A percentile compares a stretch with the other conserved stretches of the same genome.
Evolutionary conservation across 768 basidiomycete species (phyloP).

Genomic region (Pulveroboletus sp.): DNA sequence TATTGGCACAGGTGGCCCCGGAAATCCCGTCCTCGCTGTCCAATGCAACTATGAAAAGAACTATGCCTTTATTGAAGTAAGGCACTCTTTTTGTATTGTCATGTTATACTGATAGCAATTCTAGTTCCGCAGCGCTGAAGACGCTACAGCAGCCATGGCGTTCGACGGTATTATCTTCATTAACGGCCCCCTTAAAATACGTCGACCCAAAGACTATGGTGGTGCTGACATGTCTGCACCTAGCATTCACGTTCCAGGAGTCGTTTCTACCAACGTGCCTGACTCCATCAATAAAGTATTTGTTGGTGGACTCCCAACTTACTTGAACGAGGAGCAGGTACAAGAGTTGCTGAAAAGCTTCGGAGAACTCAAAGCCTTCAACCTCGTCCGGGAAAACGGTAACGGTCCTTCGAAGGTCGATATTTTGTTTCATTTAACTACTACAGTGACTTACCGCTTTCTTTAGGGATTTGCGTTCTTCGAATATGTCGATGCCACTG

Average conservation of each 20-base stretch:
- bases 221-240: conserved; percentile 63
- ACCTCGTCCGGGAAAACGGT: conserved; percentile 91
- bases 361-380: conserved; percentile 96
- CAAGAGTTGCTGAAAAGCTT: conserved; percentile 97
- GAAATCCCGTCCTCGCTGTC: conserved; percentile 88
- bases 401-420: conserved; percentile 83
- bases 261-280: conserved; percentile 94
- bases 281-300: conserved; percentile 99
- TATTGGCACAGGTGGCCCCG: conserved; percentile 77
- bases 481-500: conserved; percentile 85
- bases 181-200: conserved; percentile 93
- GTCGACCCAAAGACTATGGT: conserved; percentile 95
- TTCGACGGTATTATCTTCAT: conserved; percentile 97
- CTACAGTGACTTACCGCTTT: conserved; percentile 1
- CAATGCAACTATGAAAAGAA: conserved; percentile 99
- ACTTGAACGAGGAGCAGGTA: conserved; percentile 97
- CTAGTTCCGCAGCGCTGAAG: conserved; percentile 97
- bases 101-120: conserved; percentile 9
- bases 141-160: conserved; percentile 94
- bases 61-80: conserved; percentile 96
- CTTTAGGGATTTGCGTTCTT: conserved; percentile 96
- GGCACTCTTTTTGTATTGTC: conserved; percentile 15
- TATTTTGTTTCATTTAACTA: neutral
- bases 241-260: conserved; percentile 83
- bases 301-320: conserved; percentile 91